These are phyloP conservation scores for Pythium aristosporum DNA, from an alignment of 352 stramenopile genomes.

Conservation along the genomic window DNA sequence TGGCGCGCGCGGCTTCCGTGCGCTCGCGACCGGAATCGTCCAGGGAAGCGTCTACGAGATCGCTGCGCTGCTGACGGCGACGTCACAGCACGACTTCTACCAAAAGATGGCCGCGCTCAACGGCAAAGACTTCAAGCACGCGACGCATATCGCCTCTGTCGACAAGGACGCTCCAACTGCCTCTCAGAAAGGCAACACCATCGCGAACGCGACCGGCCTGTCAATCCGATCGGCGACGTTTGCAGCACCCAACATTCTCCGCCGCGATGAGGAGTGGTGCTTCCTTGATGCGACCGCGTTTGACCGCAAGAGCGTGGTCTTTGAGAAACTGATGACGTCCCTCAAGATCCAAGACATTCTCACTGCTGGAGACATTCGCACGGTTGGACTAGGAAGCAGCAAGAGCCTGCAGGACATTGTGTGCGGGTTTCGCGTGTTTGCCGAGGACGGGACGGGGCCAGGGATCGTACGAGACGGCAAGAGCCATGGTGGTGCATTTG, in stretches of 20 bases:
- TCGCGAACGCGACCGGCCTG: background rate
- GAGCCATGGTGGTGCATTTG: background rate
- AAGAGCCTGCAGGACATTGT: conserved; percentile 14
- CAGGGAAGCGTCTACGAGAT: conserved; percentile 7
- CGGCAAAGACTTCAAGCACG: conserved; percentile 18
- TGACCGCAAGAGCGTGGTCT: background rate
- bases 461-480: background rate
- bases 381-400: no score
- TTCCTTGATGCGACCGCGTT: conserved; percentile 13
- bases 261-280: conserved; percentile 21
- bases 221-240: conserved; percentile 16
- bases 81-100: background rate
- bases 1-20: background rate
- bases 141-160: background rate
- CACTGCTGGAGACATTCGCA: background rate
- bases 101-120: conserved; percentile 14
- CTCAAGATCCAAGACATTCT: conserved; percentile 9
- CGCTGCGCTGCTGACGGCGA: conserved; percentile 6
- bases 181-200: background rate
- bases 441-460: background rate
- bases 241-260: background rate
- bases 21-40: conserved; percentile 17
- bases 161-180: background rate
- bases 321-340: conserved; percentile 17
- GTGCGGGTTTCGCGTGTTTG: conserved; percentile 3